Percentiles rank a stretch among this genome's conserved stretches.
Evolutionary conservation across 2,329 filamentous ascomycete genomes (phyloP).

Genomic region (Colletotrichum sp.): DNA sequence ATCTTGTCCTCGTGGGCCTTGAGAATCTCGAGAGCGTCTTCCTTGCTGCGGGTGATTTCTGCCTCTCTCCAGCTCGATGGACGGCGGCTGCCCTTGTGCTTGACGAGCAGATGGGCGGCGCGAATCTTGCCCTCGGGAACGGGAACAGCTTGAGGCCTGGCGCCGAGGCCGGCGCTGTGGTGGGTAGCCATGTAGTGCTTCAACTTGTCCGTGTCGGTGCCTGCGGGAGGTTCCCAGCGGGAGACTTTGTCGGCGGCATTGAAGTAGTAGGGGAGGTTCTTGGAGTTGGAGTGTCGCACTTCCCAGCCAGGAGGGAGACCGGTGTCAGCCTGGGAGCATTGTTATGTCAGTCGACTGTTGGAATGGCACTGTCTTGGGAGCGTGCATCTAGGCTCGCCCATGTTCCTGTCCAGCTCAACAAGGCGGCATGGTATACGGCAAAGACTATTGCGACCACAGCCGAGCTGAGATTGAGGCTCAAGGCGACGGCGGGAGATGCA

Average conservation of each 20-base stretch:
- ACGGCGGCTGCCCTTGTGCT: slow-evolving; percentile 87
- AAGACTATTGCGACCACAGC: neutral
- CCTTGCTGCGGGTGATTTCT: slow-evolving; percentile 86
- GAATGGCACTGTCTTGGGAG: slow-evolving; percentile 12
- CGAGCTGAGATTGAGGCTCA: neutral
- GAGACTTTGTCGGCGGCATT: slow-evolving; percentile 86
- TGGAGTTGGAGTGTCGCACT: slow-evolving; percentile 96
- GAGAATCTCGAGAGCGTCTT: slow-evolving; percentile 83
- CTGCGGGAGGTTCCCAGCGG: slow-evolving; percentile 90
- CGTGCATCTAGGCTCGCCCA: neutral
- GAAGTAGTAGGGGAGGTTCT: slow-evolving; percentile 99
- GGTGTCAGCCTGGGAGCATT: slow-evolving; percentile 63
- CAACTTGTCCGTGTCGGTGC: slow-evolving; percentile 88
- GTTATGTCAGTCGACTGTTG: neutral
- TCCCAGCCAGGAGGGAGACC: slow-evolving; percentile 91
- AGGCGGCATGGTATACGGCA: neutral
- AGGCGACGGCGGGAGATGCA: neutral
- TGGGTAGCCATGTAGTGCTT: slow-evolving; percentile 93
- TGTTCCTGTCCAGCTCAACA: neutral
- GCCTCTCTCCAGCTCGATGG: slow-evolving; percentile 93
- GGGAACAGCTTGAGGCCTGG: slow-evolving; percentile 35
- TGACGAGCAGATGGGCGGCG: slow-evolving; percentile 89
- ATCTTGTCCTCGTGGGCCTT: slow-evolving; percentile 78
- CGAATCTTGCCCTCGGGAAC: slow-evolving; percentile 83
- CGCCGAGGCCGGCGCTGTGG: slow-evolving; percentile 68